Evolutionary conservation across 139 green algal species (phyloP).

Genomic region (Klebsormidium nitens): DNA sequence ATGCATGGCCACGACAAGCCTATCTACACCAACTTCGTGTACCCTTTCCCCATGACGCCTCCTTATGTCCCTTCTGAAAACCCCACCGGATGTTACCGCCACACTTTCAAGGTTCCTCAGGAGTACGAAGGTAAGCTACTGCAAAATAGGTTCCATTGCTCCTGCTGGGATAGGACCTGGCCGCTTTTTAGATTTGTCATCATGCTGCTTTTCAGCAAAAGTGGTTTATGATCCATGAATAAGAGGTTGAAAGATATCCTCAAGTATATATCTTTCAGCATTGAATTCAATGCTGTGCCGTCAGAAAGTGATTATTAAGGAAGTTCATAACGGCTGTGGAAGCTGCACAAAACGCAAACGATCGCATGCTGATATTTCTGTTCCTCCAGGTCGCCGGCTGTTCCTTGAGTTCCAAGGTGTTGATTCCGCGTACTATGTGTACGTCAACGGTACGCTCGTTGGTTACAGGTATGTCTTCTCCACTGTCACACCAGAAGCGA

Average conservation of each 20-base stretch:
- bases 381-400: constrained; percentile 18
- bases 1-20: constrained; percentile 69
- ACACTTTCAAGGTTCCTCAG: constrained; percentile 55
- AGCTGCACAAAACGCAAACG: no score
- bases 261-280: no score
- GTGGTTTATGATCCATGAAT: no score
- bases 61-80: constrained; percentile 76
- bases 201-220: no score
- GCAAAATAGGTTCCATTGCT: no score
- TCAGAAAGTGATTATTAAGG: no score
- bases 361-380: not conserved
- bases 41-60: constrained; percentile 83
- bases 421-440: constrained; percentile 78
- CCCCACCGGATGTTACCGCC: constrained; percentile 85
- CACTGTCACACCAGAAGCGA: not conserved
- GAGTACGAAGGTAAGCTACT: constrained; percentile 19
- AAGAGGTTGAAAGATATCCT: no score
- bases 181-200: no score
- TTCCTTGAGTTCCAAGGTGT: constrained; percentile 85
- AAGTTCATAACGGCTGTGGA: no score
- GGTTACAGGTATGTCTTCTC: constrained; percentile 59
- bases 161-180: no score
- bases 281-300: no score
- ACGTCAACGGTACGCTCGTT: constrained; percentile 80
- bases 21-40: constrained; percentile 94